Base-by-base conservation (phyloP, 345 rosid species). In the Gossypium rotundifolium region DNA sequence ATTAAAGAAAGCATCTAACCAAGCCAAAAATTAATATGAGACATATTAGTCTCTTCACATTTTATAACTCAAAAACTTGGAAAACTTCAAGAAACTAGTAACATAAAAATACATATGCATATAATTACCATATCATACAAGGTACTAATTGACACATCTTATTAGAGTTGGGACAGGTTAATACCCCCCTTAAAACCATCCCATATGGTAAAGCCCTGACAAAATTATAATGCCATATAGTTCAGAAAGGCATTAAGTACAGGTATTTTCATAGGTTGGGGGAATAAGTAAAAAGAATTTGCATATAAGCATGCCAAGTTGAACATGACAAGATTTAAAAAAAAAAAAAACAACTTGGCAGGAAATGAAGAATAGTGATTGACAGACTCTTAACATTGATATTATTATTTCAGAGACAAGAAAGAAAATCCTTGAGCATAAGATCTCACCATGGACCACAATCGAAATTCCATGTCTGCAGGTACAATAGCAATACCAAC, bases 401-500 rank as follows among this genome's bases (percentile, higher is more conserved):
- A 44, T 44, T 42, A 65, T 42, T 65, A 42, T 65, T 42, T 42
- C 27, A n/a, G 18, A n/a, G 5, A n/a, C 46, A 65, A 12, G 27
- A 44, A 42, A 11, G 18, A 14, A 60, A 60, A 27, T 60, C 18
- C 3, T 63, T 17, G 48, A 63, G 46, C 12, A 33, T 4, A 33
- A 63, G 67, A 38, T 38, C 67, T 38, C 45, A 62, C 48, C 48
- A 68, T 61, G 55, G 45, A 70, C 61, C 61, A 67, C 44, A 29
- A 11, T 14, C 9, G 18, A 58, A 70, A 10, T 20, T 20, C 74
- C 46, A 62, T 11, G 51, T 20, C 3, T 20, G 11, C 52, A 65
- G 64, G 55, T 22, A 20, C 18, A 78, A 33, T 4, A 7, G 18
- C 12, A 70, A 51, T 44, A 70, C 23, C 11, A 58, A 61, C 22